Evolutionary conservation across 2,329 filamentous ascomycete genomes (phyloP), one percentile per base, ranked within the genome.

Genomic region (Aspergillus novoparasiticus): DNA sequence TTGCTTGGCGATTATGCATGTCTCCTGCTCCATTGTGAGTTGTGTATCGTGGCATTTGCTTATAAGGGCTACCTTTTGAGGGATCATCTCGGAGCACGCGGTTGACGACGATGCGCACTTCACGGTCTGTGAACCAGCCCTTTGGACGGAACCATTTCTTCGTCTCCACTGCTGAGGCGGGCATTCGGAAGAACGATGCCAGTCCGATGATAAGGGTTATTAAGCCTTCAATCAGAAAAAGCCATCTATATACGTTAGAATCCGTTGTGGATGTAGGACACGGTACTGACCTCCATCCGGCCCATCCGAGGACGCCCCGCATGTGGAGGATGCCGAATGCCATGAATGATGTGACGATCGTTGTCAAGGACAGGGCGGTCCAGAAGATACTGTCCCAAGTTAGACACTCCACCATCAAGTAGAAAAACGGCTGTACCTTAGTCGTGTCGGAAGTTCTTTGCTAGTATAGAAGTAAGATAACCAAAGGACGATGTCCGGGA

Each of bases 401-500:
- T 48, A 67, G 48, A 14, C 9, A n/a, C 14, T 11, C 1, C 8
- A 14, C 0, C 23, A 8, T 1, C 4, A 3, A 4, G 5, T 10
- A 6, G 26, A 1, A n/a, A 14, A 10, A 11, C 41, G 39, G 4
- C 5, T 54, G 26, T 65, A 72, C 67, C 67, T 85, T 14, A 92
- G 75, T 1, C 90, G 84, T 14, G 67, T 68, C 3, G 58, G 58
- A 12, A 60, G 58, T 23, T 60, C 58, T 55, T 82, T 81, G 1
- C 84, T 84, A 45, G 85, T 92, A 76, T 92, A 93, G 71, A 89
- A 93, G 73, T 92, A 92, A 2, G 85, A 87, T 5, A 92, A 79
- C 75, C 88, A 92, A 0, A 80, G 68, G 6, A 80, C 64, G 11
- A 86, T 86, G 63, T 88, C 86, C 0, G 87, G 86, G 57, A 89